Evolutionary conservation across 257 asterid species (phyloP).

Genomic region (Solanum dulcamara): DNA sequence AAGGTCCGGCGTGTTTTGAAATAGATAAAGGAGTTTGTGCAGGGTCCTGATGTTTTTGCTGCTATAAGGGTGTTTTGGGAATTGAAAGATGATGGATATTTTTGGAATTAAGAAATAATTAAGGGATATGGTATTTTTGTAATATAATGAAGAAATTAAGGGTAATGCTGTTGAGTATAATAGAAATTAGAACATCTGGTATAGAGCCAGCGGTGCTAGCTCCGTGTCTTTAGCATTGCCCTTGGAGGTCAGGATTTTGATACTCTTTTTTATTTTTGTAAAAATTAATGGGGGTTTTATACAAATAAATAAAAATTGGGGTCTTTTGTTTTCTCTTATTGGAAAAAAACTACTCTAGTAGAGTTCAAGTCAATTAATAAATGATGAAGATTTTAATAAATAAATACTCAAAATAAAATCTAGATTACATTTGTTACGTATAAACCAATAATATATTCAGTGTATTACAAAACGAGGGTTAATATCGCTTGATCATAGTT

Average conservation of each 20-base stretch:
- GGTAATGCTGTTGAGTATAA: not conserved
- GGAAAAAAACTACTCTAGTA: not conserved
- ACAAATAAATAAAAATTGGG: not conserved
- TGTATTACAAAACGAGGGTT: no score
- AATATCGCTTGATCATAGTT: not conserved
- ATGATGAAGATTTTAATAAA: not conserved
- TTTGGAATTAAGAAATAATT: not conserved
- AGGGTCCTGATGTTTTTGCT: not conserved
- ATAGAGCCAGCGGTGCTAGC: not conserved
- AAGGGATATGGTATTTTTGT: not conserved
- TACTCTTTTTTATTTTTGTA: not conserved
- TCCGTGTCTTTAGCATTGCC: not conserved
- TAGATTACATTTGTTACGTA: no score
- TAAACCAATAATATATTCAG: no score
- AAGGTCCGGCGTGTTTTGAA: no score
- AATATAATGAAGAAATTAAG: not conserved
- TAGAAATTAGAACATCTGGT: no score
- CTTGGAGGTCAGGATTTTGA: not conserved
- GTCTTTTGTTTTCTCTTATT: not conserved
- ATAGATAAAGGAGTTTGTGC: not conserved
- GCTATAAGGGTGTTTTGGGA: not conserved
- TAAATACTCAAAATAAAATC: not conserved
- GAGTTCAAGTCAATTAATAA: not conserved
- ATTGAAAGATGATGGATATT: not conserved
- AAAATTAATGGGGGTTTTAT: not conserved